These are phyloP conservation scores for Phytopythium helicoides DNA, from an alignment of 352 stramenopile species.

Conservation along the genomic window DNA sequence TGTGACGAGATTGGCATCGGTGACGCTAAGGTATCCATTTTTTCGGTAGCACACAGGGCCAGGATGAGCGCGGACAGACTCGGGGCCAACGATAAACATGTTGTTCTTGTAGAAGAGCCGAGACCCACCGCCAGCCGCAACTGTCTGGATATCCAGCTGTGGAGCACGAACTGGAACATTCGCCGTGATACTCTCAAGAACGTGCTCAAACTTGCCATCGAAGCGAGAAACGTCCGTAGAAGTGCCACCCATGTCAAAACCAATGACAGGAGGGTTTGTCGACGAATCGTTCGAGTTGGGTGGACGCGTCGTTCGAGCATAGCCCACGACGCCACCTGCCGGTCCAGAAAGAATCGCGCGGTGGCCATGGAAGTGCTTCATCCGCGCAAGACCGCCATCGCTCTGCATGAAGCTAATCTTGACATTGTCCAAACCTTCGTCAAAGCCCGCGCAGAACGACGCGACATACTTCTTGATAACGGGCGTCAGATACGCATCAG, in stretches of 20 bases:
- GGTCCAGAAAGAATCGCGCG: constrained; percentile 93
- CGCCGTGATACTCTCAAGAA: constrained; percentile 98
- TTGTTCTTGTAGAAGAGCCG: constrained; percentile 96
- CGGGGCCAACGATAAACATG: constrained; percentile 97
- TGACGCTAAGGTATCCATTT: constrained; percentile 95
- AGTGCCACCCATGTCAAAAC: constrained; percentile 99
- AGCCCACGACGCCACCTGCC: constrained; percentile 95
- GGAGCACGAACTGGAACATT: constrained; percentile 97
- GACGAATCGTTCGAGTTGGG: constrained; percentile 20
- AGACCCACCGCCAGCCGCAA: constrained; percentile 96
- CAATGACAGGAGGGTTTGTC: constrained; percentile 77
- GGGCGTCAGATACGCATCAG: constrained; percentile 97
- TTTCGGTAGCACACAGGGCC: constrained; percentile 98
- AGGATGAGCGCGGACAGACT: constrained; percentile 96
- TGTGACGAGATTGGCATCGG: constrained; percentile 98
- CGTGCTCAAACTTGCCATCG: constrained; percentile 95
- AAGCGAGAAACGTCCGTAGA: constrained; percentile 98
- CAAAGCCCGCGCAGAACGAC: constrained; percentile 97
- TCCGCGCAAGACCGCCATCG: constrained; percentile 96
- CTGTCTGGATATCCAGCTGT: constrained; percentile 99
- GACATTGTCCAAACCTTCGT: constrained; percentile 82
- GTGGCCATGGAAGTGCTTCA: constrained; percentile 93
- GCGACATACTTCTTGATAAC: constrained; percentile 97
- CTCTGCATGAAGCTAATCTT: constrained; percentile 99
- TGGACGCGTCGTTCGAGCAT: constrained; percentile 91